These are phyloP conservation scores for Colletotrichum gloeosporioides DNA, from an alignment of 2,329 filamentous ascomycete species.

Conservation along the genomic window DNA sequence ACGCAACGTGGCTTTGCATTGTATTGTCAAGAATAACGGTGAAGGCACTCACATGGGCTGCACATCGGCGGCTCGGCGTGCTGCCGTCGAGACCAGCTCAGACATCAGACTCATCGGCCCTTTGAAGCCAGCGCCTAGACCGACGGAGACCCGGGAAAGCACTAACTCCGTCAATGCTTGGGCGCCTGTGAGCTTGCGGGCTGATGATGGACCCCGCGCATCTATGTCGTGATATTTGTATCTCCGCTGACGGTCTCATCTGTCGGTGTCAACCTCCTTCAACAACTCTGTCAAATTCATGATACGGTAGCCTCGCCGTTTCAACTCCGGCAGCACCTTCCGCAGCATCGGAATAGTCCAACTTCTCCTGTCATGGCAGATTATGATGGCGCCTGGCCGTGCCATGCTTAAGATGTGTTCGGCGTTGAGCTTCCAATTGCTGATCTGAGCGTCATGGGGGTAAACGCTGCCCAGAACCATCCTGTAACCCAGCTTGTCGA, in stretches of 20 bases:
- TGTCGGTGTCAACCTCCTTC: constrained; percentile 33
- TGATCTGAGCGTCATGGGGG: constrained; percentile 89
- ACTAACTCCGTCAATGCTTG: background rate
- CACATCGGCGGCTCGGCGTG: background rate
- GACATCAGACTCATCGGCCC: background rate
- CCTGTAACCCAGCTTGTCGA: constrained; percentile 68
- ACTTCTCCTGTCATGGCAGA: constrained; percentile 83
- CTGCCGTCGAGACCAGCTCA: background rate
- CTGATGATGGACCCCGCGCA: background rate
- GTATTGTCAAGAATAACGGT: background rate
- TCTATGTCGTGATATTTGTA: background rate
- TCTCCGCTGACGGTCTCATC: background rate
- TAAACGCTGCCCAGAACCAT: constrained; percentile 86
- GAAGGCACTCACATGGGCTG: background rate
- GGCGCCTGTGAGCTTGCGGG: background rate
- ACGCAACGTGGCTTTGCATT: background rate
- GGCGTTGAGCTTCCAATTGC: constrained; percentile 72
- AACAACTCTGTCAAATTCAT: constrained; percentile 75
- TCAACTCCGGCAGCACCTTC: constrained; percentile 74
- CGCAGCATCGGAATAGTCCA: constrained; percentile 85
- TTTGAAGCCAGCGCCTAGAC: background rate
- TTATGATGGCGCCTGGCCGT: constrained; percentile 77
- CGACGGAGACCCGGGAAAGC: background rate
- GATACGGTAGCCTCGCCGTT: constrained; percentile 70
- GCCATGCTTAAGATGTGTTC: constrained; percentile 82